These are phyloP conservation scores for Cavenderia fasciculata DNA, from an alignment of 78 protist genomes.

Conservation along the genomic window DNA sequence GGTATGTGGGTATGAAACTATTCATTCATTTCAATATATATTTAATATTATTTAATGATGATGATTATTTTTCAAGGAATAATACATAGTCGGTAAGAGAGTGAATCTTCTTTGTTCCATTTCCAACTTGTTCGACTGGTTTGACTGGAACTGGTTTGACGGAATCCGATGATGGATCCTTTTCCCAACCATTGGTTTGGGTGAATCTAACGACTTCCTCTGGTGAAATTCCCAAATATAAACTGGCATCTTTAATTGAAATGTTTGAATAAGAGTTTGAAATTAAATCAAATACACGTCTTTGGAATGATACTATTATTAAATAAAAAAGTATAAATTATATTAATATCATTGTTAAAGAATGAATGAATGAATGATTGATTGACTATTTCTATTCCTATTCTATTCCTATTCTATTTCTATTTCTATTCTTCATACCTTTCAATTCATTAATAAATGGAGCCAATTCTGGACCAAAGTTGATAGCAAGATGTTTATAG, in stretches of 20 bases:
- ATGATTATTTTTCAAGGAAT: conserved; percentile 25
- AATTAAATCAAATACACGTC: conserved; percentile 26
- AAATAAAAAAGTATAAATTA: neutral
- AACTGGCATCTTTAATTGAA: conserved; percentile 24
- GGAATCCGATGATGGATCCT: conserved; percentile 1
- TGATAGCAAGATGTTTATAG: neutral
- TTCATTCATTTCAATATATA: too few species aligned
- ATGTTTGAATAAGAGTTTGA: conserved; percentile 43
- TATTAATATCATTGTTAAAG: too few species aligned
- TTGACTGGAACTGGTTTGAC: conserved; percentile 32
- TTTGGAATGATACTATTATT: conserved; percentile 31
- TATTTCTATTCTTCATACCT: neutral
- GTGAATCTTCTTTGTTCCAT: neutral
- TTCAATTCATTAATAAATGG: conserved; percentile 16
- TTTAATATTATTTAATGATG: too few species aligned
- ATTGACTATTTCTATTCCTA: neutral
- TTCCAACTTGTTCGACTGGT: neutral
- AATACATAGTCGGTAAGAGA: conserved; percentile 33
- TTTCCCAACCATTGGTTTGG: conserved; percentile 33
- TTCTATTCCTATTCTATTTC: neutral
- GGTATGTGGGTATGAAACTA: too few species aligned
- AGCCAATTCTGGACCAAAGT: conserved; percentile 18
- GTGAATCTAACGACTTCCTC: conserved; percentile 12
- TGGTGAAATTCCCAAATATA: conserved; percentile 60
- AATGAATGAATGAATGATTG: neutral